Conservation (phyloP, 2,329 filamentous ascomycete genomes). For the Clarireedia paspali region DNA sequence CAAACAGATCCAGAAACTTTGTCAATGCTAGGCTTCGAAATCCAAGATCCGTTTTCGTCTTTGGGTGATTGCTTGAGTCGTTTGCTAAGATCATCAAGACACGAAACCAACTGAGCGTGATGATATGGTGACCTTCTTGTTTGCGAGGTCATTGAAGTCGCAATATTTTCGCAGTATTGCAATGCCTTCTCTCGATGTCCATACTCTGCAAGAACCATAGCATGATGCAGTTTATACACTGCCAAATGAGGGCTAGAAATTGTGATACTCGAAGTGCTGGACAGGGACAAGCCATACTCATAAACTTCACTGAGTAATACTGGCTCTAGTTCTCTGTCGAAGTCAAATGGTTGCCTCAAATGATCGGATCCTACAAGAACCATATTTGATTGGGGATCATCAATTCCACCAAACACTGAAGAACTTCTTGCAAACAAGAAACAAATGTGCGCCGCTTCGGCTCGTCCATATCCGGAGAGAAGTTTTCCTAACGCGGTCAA, state of each 20-base stretch:
- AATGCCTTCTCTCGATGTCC: conserved; percentile 77
- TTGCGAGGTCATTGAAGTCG: conserved; percentile 65
- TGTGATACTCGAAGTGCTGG: conserved; percentile 45
- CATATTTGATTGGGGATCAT: conserved; percentile 72
- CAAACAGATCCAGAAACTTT: conserved; percentile 88
- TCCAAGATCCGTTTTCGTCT: conserved; percentile 78
- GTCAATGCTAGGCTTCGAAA: conserved; percentile 90
- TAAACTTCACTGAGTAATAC: conserved; percentile 95
- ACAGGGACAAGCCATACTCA: conserved; percentile 77
- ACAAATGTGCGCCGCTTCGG: conserved; percentile 90
- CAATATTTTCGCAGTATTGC: conserved; percentile 84
- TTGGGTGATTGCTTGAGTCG: conserved; percentile 80
- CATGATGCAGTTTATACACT: conserved; percentile 86
- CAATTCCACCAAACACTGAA: conserved; percentile 70
- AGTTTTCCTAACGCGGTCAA: conserved; percentile 75
- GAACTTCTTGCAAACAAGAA: conserved; percentile 74
- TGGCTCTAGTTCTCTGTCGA: conserved; percentile 73
- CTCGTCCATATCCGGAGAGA: conserved; percentile 74
- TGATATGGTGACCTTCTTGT: conserved; percentile 85
- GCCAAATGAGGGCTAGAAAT: conserved; percentile 72
- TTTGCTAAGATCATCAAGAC: conserved; percentile 75
- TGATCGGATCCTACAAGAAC: conserved; percentile 84
- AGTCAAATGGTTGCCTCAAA: conserved; percentile 58
- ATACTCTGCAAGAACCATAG: conserved; percentile 73
- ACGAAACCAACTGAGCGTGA: conserved; percentile 62